Base-by-base conservation (phyloP, 768 basidiomycete species). In the Xerocomellus chrysenteron region DNA sequence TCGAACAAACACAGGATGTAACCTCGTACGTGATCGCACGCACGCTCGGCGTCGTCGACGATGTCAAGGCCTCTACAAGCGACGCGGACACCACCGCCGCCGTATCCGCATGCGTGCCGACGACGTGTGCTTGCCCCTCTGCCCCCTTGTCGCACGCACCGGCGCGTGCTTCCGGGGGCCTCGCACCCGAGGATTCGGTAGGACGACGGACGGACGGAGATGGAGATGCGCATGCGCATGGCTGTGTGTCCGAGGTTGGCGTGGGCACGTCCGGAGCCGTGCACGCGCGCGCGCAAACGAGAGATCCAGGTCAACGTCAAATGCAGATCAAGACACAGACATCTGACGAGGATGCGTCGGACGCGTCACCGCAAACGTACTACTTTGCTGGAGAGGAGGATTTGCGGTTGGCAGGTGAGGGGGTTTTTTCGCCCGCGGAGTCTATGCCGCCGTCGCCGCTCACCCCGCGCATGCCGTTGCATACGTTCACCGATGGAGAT, bases 1-100 rank as follows among this genome's bases (percentile, higher is more conserved):
- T 26, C 58, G 61, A 49, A 56, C 43, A 12, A 50, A 49, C 28
- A 19, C 37, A 92, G 90, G 90, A 93, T 68, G 83, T 92, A 52
- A 77, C 83, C 3, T 89, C 91, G 19, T 93, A 92, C 64, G 83
- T 85, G 55, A 88, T 93, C 66, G 91, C 88, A 13, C 85, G 90
- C 55, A 92, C 89, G 7, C 79, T 93, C 49, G 90, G 90, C 35
- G 80, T 90, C 51, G 80, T 89, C 59, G 89, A 90, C 70, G 81
- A 82, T 57, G 83, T 85, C 50, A 86, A 85, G 67, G 87, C 88
- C 0, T 86, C 87, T 13, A 90, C 88, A 26, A 83, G 80, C 69
- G 88, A 87, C 61, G 69, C 45, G 2, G 45, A 55, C 24, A 41
- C 41, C 3, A n/a, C 40, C 16, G 4, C 47, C n/a, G 14, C 14